Conservation (phyloP, 140 eudicot species). For the Cichorium intybus region DNA sequence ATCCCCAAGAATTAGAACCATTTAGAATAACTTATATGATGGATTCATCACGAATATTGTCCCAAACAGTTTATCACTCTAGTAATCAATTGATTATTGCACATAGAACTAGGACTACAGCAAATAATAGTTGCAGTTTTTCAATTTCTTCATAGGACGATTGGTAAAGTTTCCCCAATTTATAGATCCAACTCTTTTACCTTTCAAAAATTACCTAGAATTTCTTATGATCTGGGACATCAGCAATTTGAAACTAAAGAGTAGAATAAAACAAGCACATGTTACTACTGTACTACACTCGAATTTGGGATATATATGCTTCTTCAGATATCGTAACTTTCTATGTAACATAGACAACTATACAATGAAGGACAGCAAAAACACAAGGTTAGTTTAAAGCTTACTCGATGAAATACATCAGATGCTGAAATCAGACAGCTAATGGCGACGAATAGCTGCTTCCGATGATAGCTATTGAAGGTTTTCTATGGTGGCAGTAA, state of each 20-base stretch:
- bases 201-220: background rate
- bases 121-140: background rate
- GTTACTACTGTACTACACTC: background rate
- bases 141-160: conserved; percentile 1
- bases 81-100: background rate
- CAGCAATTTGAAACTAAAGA: background rate
- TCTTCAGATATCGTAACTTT: conserved; percentile 1
- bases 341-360: background rate
- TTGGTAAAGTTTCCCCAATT: background rate
- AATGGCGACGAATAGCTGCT: conserved; percentile 3
- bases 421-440: background rate
- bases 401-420: conserved; percentile 9
- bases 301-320: background rate
- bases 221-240: conserved; percentile 1
- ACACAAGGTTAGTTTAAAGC: background rate
- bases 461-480: conserved; percentile 9
- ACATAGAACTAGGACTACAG: background rate
- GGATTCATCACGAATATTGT: background rate
- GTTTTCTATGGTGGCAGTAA: background rate
- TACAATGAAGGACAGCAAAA: background rate
- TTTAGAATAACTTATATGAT: background rate
- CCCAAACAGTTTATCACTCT: background rate
- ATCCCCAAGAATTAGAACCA: background rate
- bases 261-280: background rate
- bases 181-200: conserved; percentile 8